Evolutionary conservation across 495 filamentous ascomycete genomes (phyloP).

Genomic region (Darksidea phi): DNA sequence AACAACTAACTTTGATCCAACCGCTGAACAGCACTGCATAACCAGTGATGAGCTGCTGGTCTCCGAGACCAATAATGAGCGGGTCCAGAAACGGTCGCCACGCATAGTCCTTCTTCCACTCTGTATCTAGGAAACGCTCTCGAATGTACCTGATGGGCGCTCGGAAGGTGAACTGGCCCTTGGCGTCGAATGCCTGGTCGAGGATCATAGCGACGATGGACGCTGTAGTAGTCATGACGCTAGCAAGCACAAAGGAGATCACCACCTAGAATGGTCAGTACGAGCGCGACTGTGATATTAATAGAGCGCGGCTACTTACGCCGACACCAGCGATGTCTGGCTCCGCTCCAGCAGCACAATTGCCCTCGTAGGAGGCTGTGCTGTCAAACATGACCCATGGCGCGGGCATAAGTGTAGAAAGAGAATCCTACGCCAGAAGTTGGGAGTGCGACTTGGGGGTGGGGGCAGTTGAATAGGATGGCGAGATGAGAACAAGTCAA

Average conservation of each 20-base stretch:
- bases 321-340: slow-evolving; percentile 19
- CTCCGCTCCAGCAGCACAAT: slow-evolving; percentile 2
- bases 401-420: slow-evolving; percentile 7
- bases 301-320: background rate
- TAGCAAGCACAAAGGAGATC: slow-evolving; percentile 24
- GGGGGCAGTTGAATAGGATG: too few species aligned
- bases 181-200: slow-evolving; percentile 17
- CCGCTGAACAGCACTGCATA: slow-evolving; percentile 24
- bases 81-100: slow-evolving; percentile 25
- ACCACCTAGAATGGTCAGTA: slow-evolving; percentile 5
- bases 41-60: slow-evolving; percentile 23
- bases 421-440: too few species aligned
- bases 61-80: slow-evolving; percentile 22
- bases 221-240: slow-evolving; percentile 20
- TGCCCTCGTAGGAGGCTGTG: background rate
- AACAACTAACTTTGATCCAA: slow-evolving; percentile 17
- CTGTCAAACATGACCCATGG: slow-evolving; percentile 25
- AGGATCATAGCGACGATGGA: slow-evolving; percentile 26
- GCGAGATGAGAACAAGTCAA: too few species aligned
- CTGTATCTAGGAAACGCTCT: slow-evolving; percentile 14
- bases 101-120: slow-evolving; percentile 29
- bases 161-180: slow-evolving; percentile 8
- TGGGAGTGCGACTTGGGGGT: too few species aligned
- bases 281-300: background rate
- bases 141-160: slow-evolving; percentile 9